Evolutionary conservation across 306 rosid genomes (phyloP), one percentile per base, ranked within the genome.

Genomic region (Cyclanthera cordifolia): DNA sequence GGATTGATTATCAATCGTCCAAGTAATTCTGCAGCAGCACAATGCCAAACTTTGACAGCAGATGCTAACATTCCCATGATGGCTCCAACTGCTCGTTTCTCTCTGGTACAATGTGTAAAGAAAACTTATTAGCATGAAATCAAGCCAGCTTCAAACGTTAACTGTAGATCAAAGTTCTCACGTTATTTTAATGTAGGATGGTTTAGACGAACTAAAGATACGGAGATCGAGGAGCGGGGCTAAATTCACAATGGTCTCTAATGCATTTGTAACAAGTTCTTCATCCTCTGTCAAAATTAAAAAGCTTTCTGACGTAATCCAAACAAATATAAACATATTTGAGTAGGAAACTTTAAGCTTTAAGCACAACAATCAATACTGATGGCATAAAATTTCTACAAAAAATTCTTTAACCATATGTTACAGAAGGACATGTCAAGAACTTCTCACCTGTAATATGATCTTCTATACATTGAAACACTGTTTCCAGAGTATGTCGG

Each of bases 1-100:
- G 99, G 97, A 83, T 88, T 90, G 76, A 94, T 90, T 71, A 90
- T 79, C 82, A 94, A 81, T 71, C 99, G 99, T 70, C 97, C 99
- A 24, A 94, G 89, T 75, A 94, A 78, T 80, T 94, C 99, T 14
- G 97, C 95, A 61, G 95, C 88, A 30, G 91, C 90, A 79, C 99
- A 90, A 76, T 90, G 94, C 99, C 99, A 94, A 56, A 88, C 91
- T 83, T 85, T 94, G 72, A 90, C 88, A 1, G 88, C 27, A 72
- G 96, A 90, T 61, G 81, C 95, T 72, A 94, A 76, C 85, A 94
- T 85, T 37, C 99, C 97, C 91, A 94, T 85, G 76, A 94, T 86
- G 59, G 95, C 97, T 88, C 85, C 81, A 73, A 86, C 86, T 34
- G 97, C 97, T 50, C 90, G 90, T 73, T 90, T 94, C 67, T 85